These are phyloP conservation scores for Hypoxylon sp. DNA, from an alignment of 2,329 filamentous ascomycete genomes.

Conservation along the genomic window DNA sequence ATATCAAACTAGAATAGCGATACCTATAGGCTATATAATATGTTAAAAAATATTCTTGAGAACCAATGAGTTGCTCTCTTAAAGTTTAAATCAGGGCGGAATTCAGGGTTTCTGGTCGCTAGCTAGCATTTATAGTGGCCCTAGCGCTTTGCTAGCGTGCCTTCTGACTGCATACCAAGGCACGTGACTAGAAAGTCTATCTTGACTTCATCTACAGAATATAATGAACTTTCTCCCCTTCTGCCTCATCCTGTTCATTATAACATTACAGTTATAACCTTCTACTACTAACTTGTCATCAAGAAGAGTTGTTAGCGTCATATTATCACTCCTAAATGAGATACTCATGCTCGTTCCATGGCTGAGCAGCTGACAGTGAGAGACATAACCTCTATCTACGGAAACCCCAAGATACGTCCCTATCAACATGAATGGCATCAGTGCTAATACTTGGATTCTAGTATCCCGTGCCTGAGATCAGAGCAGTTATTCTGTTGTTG, in stretches of 20 bases:
- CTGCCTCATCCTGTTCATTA: neutral
- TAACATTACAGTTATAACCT: neutral
- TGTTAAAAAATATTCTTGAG: neutral
- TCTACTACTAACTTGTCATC: neutral
- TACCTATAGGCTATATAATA: neutral
- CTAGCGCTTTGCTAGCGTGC: slow-evolving; percentile 8
- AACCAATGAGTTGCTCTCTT: neutral
- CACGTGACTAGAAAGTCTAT: slow-evolving; percentile 31
- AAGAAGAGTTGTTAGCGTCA: neutral
- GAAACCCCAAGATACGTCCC: neutral
- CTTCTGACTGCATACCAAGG: slow-evolving; percentile 1
- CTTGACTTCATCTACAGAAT: slow-evolving; percentile 24
- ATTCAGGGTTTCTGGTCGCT: neutral
- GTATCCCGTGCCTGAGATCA: neutral
- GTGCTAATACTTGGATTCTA: neutral
- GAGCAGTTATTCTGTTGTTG: neutral
- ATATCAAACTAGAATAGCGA: neutral
- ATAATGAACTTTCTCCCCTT: neutral
- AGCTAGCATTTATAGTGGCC: neutral
- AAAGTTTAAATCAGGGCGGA: neutral
- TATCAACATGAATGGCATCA: neutral
- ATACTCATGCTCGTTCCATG: neutral
- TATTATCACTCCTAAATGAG: neutral
- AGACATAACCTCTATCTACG: neutral
- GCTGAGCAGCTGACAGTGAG: neutral